Evolutionary conservation across 148 eudicot genomes (phyloP).

Genomic region (Chenopodium quinoa): DNA sequence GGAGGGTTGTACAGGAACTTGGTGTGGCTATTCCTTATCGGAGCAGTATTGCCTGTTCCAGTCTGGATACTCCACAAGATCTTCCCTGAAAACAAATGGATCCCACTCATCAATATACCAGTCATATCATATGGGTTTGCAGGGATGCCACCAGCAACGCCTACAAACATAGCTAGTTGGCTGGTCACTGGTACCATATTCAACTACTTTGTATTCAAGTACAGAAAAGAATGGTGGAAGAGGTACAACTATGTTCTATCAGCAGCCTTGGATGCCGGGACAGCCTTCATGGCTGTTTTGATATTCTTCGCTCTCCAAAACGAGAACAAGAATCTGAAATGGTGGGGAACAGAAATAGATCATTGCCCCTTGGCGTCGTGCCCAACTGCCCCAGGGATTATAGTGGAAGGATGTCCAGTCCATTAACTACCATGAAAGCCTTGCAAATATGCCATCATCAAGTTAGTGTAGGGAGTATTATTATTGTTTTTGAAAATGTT

Average conservation of each 20-base stretch:
- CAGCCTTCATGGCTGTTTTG: slow-evolving; percentile 95
- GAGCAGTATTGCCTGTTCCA: slow-evolving; percentile 86
- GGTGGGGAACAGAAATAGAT: slow-evolving; percentile 92
- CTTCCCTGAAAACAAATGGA: slow-evolving; percentile 92
- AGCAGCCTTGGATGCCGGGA: slow-evolving; percentile 93
- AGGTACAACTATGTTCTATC: slow-evolving; percentile 89
- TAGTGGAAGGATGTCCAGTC: slow-evolving; percentile 70
- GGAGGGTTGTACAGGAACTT: slow-evolving; percentile 87
- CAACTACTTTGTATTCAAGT: slow-evolving; percentile 88
- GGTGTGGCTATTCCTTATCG: slow-evolving; percentile 90
- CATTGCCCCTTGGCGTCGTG: slow-evolving; percentile 89
- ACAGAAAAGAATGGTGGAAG: slow-evolving; percentile 87
- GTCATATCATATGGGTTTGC: slow-evolving; percentile 96
- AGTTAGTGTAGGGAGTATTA: slow-evolving; percentile 1
- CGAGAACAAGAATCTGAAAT: slow-evolving; percentile 60
- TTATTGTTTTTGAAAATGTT: slow-evolving; percentile 10
- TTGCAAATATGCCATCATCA: slow-evolving; percentile 15
- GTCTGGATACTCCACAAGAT: slow-evolving; percentile 85
- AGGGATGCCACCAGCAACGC: slow-evolving; percentile 98
- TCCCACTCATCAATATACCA: slow-evolving; percentile 82
- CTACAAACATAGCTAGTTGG: slow-evolving; percentile 96
- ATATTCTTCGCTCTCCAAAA: slow-evolving; percentile 87
- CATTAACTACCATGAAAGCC: slow-evolving; percentile 8
- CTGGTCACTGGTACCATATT: slow-evolving; percentile 73
- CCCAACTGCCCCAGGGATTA: slow-evolving; percentile 87